Conservation (phyloP, 2,329 filamentous ascomycete genomes). For the Pseudogymnoascus verrucosus region DNA sequence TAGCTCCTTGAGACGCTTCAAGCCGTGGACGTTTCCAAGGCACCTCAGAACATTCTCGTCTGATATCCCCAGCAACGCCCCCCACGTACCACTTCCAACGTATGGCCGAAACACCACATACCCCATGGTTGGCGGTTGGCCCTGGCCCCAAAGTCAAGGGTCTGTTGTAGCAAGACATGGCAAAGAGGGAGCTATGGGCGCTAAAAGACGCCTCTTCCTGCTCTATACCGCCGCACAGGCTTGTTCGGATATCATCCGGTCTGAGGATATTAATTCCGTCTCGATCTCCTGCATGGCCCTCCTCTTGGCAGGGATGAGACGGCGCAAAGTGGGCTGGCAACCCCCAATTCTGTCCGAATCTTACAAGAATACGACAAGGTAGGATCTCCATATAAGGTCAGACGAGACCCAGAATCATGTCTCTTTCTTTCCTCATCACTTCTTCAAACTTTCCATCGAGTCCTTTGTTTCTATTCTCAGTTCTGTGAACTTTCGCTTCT, state of each 20-base stretch:
- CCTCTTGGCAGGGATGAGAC: conserved; percentile 6
- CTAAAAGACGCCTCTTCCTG: background rate
- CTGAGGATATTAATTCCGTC: background rate
- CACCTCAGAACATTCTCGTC: conserved; percentile 1
- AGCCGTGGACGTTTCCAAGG: background rate
- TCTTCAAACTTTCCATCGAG: conserved; percentile 12
- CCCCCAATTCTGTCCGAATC: background rate
- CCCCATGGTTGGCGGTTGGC: background rate
- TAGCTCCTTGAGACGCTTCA: conserved; percentile 1
- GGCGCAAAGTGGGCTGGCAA: background rate
- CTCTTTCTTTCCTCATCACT: conserved; percentile 15
- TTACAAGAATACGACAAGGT: background rate
- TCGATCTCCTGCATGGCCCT: background rate
- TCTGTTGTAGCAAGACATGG: background rate
- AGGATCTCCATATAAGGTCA: conserved; percentile 1
- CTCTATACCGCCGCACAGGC: background rate
- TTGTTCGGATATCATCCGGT: background rate
- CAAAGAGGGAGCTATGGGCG: conserved; percentile 4
- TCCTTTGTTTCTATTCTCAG: conserved; percentile 21
- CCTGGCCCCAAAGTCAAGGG: background rate
- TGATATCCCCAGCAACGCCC: background rate
- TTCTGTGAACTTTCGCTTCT: conserved; percentile 27
- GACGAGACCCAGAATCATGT: conserved; percentile 6
- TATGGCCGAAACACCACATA: background rate
- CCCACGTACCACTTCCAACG: background rate